These are phyloP conservation scores for Trypanosomatidae sp. DNA, from an alignment of 208 protist genomes.

Conservation along the genomic window DNA sequence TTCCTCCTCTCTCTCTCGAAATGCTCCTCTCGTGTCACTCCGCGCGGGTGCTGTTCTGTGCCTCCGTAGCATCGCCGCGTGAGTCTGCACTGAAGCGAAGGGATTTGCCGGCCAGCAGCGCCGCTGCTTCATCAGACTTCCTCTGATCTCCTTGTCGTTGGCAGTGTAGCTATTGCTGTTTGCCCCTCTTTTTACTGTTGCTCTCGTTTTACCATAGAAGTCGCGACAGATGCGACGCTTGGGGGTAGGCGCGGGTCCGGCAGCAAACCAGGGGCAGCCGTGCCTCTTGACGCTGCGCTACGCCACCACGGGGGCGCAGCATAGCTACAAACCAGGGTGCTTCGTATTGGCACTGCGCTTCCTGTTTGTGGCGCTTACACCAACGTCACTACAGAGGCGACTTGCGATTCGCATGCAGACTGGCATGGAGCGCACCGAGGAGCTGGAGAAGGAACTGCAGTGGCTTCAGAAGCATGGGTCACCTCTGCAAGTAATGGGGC, in stretches of 20 bases:
- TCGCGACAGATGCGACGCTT: neutral
- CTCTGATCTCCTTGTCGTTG: neutral
- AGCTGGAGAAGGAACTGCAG: constrained; percentile 64
- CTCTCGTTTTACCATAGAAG: neutral
- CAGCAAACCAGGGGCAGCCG: neutral
- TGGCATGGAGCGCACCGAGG: constrained; percentile 59
- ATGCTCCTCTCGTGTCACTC: neutral
- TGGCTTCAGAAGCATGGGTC: constrained; percentile 79
- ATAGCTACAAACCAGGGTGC: constrained; percentile 70
- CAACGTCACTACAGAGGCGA: constrained; percentile 31
- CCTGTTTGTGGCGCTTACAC: constrained; percentile 44
- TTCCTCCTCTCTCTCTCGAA: neutral
- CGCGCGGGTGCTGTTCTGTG: neutral
- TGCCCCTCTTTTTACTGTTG: neutral
- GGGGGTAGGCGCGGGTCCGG: neutral
- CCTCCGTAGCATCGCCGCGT: neutral
- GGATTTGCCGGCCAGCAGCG: neutral
- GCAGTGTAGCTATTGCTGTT: neutral
- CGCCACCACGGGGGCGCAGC: constrained; percentile 57
- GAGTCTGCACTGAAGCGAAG: neutral
- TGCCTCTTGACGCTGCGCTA: neutral
- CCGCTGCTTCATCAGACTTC: neutral
- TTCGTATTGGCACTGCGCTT: constrained; percentile 37
- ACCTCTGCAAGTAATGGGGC: constrained; percentile 74
- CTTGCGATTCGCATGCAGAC: constrained; percentile 52